Evolutionary conservation across 1,284 basidiomycete genomes (phyloP).

Genomic region (Wallemia hederae): DNA sequence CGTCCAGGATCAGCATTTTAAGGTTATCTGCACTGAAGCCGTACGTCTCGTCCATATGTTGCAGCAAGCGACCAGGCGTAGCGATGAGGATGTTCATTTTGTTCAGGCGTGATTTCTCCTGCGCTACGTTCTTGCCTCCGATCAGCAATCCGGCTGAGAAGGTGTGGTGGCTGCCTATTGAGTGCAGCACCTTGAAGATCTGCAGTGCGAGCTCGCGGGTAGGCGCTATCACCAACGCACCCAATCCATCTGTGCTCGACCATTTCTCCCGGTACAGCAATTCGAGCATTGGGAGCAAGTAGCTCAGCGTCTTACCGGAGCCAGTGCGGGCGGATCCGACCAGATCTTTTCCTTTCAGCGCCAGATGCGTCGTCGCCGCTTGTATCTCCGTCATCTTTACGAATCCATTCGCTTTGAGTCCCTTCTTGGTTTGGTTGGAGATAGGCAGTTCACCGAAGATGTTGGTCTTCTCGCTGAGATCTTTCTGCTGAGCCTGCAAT

Average conservation of each 20-base stretch:
- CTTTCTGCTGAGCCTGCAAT: not conserved
- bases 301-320: constrained; percentile 56
- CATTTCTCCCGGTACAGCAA: constrained; percentile 40
- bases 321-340: constrained; percentile 51
- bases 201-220: constrained; percentile 87
- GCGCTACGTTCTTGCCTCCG: constrained; percentile 82
- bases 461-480: not conserved
- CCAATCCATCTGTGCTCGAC: constrained; percentile 57
- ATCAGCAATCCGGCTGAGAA: constrained; percentile 91
- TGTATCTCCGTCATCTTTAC: constrained; percentile 63
- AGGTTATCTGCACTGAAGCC: constrained; percentile 76
- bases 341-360: constrained; percentile 36
- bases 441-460: constrained; percentile 7
- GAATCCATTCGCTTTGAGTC: constrained; percentile 59
- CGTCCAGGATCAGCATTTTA: constrained; percentile 82
- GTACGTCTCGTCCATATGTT: constrained; percentile 94
- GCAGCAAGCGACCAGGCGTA: constrained; percentile 74
- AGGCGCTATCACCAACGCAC: constrained; percentile 77
- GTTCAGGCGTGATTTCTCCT: constrained; percentile 58
- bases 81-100: constrained; percentile 95
- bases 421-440: constrained; percentile 18
- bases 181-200: constrained; percentile 81
- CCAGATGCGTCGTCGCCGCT: constrained; percentile 28
- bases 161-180: constrained; percentile 63
- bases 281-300: constrained; percentile 48